These are phyloP conservation scores for Sugiyamaella chiloensis DNA, from an alignment of 805 yeast species.

Conservation along the genomic window DNA sequence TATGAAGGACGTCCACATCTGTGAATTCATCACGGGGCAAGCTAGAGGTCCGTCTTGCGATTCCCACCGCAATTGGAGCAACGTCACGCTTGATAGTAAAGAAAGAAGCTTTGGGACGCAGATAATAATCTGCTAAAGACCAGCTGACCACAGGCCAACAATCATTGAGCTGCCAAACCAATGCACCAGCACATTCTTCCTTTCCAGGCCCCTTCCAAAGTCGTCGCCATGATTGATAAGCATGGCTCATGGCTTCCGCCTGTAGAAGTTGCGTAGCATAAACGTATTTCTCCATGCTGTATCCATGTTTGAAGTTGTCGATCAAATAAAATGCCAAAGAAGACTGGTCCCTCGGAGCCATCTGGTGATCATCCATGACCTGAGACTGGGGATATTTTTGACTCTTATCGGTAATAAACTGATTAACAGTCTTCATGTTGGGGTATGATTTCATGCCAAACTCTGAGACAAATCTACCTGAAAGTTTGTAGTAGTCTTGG, in stretches of 20 bases:
- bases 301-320: constrained; percentile 38
- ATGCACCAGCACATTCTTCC: constrained; percentile 42
- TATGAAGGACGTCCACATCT: constrained; percentile 4
- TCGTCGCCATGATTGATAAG: constrained; percentile 44
- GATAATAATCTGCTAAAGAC: constrained; percentile 44
- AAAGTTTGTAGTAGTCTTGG: constrained; percentile 44
- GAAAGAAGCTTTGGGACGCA: constrained; percentile 44
- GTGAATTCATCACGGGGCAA: constrained; percentile 4
- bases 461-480: constrained; percentile 49
- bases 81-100: constrained; percentile 45
- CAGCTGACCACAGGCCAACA: constrained; percentile 51
- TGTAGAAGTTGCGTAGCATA: constrained; percentile 52
- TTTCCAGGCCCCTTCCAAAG: constrained; percentile 39
- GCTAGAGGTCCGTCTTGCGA: constrained; percentile 26
- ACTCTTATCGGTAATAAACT: constrained; percentile 36
- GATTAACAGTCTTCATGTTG: constrained; percentile 33
- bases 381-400: constrained; percentile 44
- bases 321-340: constrained; percentile 43
- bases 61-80: constrained; percentile 34
- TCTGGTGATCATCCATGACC: constrained; percentile 45
- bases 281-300: constrained; percentile 39
- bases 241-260: constrained; percentile 46
- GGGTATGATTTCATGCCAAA: constrained; percentile 54
- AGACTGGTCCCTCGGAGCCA: constrained; percentile 45
- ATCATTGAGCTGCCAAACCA: constrained; percentile 54